Conservation (phyloP, 2,329 filamentous ascomycete species). For the Claviceps purpurea region DNA sequence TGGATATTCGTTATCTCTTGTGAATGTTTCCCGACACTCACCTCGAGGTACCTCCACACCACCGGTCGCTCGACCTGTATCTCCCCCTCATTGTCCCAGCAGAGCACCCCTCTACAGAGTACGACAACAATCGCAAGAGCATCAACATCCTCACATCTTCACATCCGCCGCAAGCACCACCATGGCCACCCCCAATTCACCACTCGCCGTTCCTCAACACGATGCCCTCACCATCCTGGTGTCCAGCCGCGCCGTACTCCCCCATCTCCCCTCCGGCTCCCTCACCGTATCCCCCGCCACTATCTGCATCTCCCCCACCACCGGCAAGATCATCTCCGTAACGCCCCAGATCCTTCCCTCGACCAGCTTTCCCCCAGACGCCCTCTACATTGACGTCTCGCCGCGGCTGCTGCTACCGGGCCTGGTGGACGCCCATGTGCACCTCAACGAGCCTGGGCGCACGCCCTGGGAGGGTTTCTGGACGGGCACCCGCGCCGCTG, state of each 20-base stretch:
- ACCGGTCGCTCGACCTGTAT: too few relatives aligned
- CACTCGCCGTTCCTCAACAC: constrained; percentile 18
- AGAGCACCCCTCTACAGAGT: too few relatives aligned
- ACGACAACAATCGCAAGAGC: too few relatives aligned
- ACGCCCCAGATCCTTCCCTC: constrained; percentile 59
- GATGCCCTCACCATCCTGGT: constrained; percentile 54
- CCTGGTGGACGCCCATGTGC: constrained; percentile 91
- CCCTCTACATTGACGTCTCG: constrained; percentile 70
- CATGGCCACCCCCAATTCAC: background rate
- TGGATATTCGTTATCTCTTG: too few relatives aligned
- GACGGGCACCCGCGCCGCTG: constrained; percentile 85
- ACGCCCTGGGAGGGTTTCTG: constrained; percentile 98
- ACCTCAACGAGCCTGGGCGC: constrained; percentile 90
- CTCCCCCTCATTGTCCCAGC: too few relatives aligned
- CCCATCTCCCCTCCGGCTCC: constrained; percentile 47
- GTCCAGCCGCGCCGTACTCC: constrained; percentile 72
- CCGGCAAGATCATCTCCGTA: constrained; percentile 75
- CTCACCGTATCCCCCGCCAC: constrained; percentile 65
- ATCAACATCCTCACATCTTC: background rate
- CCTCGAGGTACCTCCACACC: too few relatives aligned
- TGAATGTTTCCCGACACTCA: too few relatives aligned
- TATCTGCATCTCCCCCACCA: constrained; percentile 60
- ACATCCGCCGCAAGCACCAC: background rate
- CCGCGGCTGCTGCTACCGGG: constrained; percentile 78
- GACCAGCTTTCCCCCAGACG: constrained; percentile 59